A percentile compares a stretch with the other conserved stretches of the same genome.
These are phyloP conservation scores for Cercis canadensis DNA, from an alignment of 306 rosid genomes.

Conservation along the genomic window DNA sequence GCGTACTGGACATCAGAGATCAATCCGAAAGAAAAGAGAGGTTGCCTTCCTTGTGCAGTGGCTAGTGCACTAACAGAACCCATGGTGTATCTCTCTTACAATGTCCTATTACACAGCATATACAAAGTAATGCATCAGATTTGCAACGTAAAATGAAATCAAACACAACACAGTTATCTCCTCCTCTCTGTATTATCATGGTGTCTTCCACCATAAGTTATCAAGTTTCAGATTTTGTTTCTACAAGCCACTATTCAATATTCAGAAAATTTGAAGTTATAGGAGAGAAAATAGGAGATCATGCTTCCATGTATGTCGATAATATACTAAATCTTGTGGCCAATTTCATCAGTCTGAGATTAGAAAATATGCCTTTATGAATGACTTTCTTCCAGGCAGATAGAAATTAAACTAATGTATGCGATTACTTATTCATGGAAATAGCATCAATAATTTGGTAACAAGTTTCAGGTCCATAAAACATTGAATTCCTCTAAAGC, in stretches of 20 bases:
- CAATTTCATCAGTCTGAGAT: too few relatives aligned
- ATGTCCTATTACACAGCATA: conserved; percentile 47
- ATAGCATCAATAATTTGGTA: neutral
- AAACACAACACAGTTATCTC: neutral
- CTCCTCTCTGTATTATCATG: neutral
- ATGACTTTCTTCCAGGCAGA: too few relatives aligned
- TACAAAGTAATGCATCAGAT: conserved; percentile 25
- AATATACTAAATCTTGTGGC: too few relatives aligned
- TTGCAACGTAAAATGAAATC: conserved; percentile 14
- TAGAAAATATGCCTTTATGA: too few relatives aligned
- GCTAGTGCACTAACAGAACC: conserved; percentile 48
- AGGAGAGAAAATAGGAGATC: too few relatives aligned
- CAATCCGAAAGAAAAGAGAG: conserved; percentile 85
- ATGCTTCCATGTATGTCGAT: too few relatives aligned
- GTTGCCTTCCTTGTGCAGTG: conserved; percentile 47
- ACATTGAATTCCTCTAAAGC: too few relatives aligned
- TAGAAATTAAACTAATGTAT: too few relatives aligned
- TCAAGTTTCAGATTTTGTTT: neutral
- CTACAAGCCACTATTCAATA: neutral
- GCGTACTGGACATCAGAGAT: conserved; percentile 91
- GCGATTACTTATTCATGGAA: too few relatives aligned
- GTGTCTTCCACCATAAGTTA: neutral
- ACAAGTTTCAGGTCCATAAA: neutral
- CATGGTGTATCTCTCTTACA: conserved; percentile 52
- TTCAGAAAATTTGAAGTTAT: neutral